A percentile compares a stretch with the other conserved stretches of the same genome.
These are phyloP conservation scores for Fraxinus greggii DNA, from an alignment of 305 asterid genomes.

Conservation along the genomic window DNA sequence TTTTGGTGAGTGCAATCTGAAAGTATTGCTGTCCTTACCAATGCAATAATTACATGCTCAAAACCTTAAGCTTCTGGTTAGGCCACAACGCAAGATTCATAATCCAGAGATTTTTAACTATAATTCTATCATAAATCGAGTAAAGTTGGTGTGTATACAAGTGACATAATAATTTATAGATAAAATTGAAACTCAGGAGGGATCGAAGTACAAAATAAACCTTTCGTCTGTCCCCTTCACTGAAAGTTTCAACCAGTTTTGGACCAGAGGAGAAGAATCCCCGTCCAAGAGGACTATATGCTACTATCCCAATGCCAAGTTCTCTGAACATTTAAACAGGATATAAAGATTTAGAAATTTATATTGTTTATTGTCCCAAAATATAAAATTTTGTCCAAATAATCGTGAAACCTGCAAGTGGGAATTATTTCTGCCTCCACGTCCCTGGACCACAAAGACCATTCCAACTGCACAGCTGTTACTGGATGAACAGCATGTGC, in stretches of 20 bases:
- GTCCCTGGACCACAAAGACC: neutral
- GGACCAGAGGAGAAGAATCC: neutral
- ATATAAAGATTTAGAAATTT: neutral
- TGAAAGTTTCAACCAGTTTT: neutral
- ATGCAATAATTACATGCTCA: neutral
- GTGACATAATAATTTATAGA: neutral
- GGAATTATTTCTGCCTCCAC: neutral
- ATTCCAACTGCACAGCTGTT: neutral
- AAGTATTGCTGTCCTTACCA: neutral
- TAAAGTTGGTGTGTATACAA: neutral
- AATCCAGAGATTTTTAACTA: neutral
- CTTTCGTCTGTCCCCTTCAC: neutral
- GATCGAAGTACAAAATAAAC: neutral
- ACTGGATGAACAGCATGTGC: neutral
- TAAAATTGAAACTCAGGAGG: neutral
- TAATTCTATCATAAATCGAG: neutral
- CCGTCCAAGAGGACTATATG: neutral
- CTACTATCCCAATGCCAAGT: neutral
- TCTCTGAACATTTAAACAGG: neutral
- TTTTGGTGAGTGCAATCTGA: neutral
- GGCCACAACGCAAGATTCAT: neutral
- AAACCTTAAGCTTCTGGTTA: neutral
- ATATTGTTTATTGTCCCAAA: neutral
- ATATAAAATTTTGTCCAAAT: neutral
- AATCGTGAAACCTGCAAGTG: neutral